Conservation (phyloP, 2,329 filamentous ascomycete genomes). For the Aspergillus ibericus region DNA sequence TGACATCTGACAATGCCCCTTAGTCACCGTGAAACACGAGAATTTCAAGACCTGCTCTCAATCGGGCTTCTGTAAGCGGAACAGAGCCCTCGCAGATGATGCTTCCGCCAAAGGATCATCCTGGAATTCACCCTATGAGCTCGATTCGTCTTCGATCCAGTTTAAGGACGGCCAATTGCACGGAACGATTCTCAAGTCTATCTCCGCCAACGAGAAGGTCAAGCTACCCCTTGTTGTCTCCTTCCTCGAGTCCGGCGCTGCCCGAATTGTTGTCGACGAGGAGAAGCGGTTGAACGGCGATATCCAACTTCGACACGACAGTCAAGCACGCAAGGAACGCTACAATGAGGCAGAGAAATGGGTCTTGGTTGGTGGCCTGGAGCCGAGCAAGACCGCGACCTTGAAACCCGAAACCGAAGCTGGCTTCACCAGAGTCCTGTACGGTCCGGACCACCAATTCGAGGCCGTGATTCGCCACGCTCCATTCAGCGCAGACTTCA, state of each 20-base stretch:
- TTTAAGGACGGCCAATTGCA: conserved; percentile 79
- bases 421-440: conserved; percentile 71
- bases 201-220: conserved; percentile 67
- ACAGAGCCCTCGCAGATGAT: conserved; percentile 82
- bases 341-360: conserved; percentile 91
- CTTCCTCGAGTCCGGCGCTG: conserved; percentile 86
- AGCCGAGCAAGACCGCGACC: conserved; percentile 69
- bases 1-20: conserved; percentile 6
- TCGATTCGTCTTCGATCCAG: conserved; percentile 69
- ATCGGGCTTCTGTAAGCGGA: conserved; percentile 95
- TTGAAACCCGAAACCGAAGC: conserved; percentile 64
- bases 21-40: conserved; percentile 86
- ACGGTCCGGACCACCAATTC: conserved; percentile 73
- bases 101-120: conserved; percentile 63
- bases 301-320: conserved; percentile 82
- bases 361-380: conserved; percentile 79
- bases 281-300: conserved; percentile 85
- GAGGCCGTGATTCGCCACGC: conserved; percentile 80
- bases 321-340: conserved; percentile 81
- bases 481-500: conserved; percentile 84
- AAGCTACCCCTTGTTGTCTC: conserved; percentile 80
- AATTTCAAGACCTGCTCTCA: conserved; percentile 97
- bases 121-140: conserved; percentile 79
- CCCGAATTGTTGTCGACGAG: conserved; percentile 86
- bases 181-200: conserved; percentile 77